Evolutionary conservation across 78 protist species (phyloP), one percentile per base, ranked within the genome.

Genomic region (Pigoraptor vietnamica): DNA sequence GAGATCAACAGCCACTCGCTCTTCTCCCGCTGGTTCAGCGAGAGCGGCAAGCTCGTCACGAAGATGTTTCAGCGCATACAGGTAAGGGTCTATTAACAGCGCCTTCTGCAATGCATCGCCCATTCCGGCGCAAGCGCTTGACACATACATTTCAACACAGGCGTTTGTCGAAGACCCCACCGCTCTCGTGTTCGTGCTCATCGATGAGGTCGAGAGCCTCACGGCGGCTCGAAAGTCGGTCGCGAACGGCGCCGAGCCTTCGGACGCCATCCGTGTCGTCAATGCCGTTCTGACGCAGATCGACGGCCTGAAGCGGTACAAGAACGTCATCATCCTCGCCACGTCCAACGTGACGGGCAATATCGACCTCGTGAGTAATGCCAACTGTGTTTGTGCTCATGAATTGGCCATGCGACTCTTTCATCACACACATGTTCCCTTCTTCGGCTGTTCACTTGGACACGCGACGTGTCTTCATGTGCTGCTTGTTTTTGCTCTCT

Each of bases 211-310:
- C 10, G 99, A 98, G 91, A 92, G 96, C 83, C 91, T 98, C 33
- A 87, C 99, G 0, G 97, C 99, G 0, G 97, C 98, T 2, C 92
- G 99, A 10, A 37, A 92, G 67, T 89, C 98, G 0, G 95, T 97
- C 33, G 0, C 94, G 37, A 32, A 39, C 40, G 98, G 98, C 37
- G 39, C 88, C 0, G 99, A 99, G 92, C 99, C 99, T 2, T 89
- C 97, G 0, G 99, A 99, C 34, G 95, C 99, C 14, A 93, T 99
- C 84, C 92, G 99, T 0, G 99, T 97, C 0, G 99, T 99, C 48
- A 99, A 99, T 87, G 99, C 99, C 6, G 91, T 98, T 82, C 94
- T 99, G 37, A 99, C 99, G 1, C 99, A 98, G 87, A 87, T 99
- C 35, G 99, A 99, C 93, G 89, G 38, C 37, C 86, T 98, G 34